These are phyloP conservation scores for Metschnikowia aberdeeniae DNA, from an alignment of 805 yeast genomes.

Conservation along the genomic window DNA sequence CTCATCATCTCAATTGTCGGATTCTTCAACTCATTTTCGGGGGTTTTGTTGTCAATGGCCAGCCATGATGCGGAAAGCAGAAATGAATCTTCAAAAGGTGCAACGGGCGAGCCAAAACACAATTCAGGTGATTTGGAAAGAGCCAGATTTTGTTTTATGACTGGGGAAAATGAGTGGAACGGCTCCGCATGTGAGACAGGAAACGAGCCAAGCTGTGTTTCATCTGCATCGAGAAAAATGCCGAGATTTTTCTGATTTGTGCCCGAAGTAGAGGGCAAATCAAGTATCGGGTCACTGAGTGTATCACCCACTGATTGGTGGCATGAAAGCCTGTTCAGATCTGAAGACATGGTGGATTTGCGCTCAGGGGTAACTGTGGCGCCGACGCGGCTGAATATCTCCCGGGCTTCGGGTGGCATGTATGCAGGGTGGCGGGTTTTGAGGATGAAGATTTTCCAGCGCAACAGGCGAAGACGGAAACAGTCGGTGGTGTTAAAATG, in stretches of 20 bases:
- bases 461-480: too few relatives aligned
- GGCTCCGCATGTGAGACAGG: too few relatives aligned
- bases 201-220: too few relatives aligned
- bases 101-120: neutral
- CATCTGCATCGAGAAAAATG: too few relatives aligned
- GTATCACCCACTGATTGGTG: slow-evolving; percentile 38
- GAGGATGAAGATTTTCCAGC: too few relatives aligned
- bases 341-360: neutral
- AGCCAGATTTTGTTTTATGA: neutral
- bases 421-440: neutral
- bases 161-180: too few relatives aligned
- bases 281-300: slow-evolving; percentile 39
- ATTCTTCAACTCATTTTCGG: too few relatives aligned
- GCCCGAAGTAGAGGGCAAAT: slow-evolving; percentile 8
- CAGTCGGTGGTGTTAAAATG: neutral
- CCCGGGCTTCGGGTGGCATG: neutral
- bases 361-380: neutral
- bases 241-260: too few relatives aligned
- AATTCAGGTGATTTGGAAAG: neutral
- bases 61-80: neutral
- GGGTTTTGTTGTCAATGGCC: neutral
- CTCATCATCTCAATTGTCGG: too few relatives aligned
- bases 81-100: neutral
- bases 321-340: slow-evolving; percentile 28
- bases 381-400: slow-evolving; percentile 1